Percentiles rank a stretch among this genome's conserved stretches.
These are phyloP conservation scores for Pterula multifida DNA, from an alignment of 1,284 basidiomycete species.

Conservation along the genomic window DNA sequence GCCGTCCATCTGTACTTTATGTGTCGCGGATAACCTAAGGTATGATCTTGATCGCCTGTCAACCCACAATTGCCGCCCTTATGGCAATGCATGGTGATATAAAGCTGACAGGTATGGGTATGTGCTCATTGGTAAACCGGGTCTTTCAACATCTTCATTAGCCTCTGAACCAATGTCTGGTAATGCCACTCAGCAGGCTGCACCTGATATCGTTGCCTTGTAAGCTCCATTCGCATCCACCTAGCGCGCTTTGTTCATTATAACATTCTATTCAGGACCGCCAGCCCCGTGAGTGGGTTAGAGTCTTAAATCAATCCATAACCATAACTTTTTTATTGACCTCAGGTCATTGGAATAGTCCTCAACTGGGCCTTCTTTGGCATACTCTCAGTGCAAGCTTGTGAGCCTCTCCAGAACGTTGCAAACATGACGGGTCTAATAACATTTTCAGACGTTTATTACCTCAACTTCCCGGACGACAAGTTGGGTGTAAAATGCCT, in stretches of 20 bases:
- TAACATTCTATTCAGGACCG: background rate
- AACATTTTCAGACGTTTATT: background rate
- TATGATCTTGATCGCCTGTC: no score
- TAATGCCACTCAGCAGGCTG: background rate
- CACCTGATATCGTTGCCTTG: background rate
- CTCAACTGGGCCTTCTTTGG: slow-evolving; percentile 1
- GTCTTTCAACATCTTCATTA: no score
- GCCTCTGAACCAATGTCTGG: no score
- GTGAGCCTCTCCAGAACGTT: background rate
- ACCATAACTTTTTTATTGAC: no score
- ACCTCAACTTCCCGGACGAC: background rate
- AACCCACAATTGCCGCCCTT: no score
- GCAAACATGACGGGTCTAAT: background rate
- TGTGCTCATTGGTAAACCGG: no score
- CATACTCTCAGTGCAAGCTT: background rate
- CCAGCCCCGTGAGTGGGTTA: background rate
- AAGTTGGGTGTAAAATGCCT: background rate
- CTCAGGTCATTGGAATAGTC: background rate
- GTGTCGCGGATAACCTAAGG: no score
- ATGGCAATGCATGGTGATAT: no score
- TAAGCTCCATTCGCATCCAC: background rate
- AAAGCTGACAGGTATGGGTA: no score
- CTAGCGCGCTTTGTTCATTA: background rate
- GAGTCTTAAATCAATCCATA: no score
- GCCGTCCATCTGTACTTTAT: no score